Evolutionary conservation across 2,329 filamentous ascomycete species (phyloP), one percentile per base, ranked within the genome.

Genomic region (Akanthomyces dipterigenus): DNA sequence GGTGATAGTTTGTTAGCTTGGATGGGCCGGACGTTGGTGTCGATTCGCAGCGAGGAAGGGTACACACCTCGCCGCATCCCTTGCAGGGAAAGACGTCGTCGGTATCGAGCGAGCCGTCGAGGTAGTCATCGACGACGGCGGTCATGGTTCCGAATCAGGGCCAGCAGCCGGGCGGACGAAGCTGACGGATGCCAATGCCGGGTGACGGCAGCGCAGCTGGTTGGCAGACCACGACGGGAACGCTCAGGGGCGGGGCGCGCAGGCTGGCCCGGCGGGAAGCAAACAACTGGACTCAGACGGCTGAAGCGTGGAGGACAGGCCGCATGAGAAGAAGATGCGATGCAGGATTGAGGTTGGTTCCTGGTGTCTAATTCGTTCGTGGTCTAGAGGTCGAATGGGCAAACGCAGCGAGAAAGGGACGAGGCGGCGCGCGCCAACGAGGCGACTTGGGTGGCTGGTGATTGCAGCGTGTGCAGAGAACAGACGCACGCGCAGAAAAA

Each of bases 31-130:
- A 36, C 46, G 18, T n/a, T n/a, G n/a, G n/a, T 3, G 38, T 14
- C 28, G 54, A 20, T 20, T n/a, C n/a, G 34, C 50, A 31, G 22
- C 36, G 24, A 53, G 38, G n/a, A 34, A 18, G 57, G 63, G 22
- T 24, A 58, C 81, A 70, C 81, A 96, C 91, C 82, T 96, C 90
- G 78, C 91, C 91, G 76, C 92, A 96, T 63, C 91, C 91, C 80
- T 96, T 96, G 80, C 92, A 96, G 64, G 90, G 90, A 71, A 90
- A 96, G 66, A 89, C 82, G 73, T 96, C 92, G 69, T 96, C 91
- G 65, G 83, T 82, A 63, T 96, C 91, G 80, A 90, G 81, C 58
- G 85, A 82, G 69, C 76, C 81, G 64, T 88, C 86, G 65, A 85
- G 74, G 68, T 86, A 88, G 62, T 86, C 84, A 66, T 85, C 84